Evolutionary conservation across 1,284 basidiomycete genomes (phyloP).

Genomic region (Uromyces viciae-fabae): DNA sequence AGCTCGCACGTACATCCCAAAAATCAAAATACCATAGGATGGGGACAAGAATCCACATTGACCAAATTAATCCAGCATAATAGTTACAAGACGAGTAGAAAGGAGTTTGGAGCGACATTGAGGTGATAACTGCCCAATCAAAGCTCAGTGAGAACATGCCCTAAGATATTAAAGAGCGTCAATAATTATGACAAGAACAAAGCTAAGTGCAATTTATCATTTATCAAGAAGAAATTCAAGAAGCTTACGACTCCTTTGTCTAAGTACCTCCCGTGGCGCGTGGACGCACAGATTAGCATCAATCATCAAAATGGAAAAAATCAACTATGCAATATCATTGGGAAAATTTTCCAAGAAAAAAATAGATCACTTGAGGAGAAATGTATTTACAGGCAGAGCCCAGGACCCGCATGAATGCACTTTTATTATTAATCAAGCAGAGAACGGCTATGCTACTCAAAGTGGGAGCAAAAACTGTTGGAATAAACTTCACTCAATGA

Average conservation of each 20-base stretch:
- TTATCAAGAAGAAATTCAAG: no score
- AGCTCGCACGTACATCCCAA: constrained; percentile 24
- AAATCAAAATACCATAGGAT: constrained; percentile 33
- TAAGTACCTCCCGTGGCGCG: not conserved
- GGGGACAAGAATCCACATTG: constrained; percentile 39
- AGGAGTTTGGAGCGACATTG: constrained; percentile 45
- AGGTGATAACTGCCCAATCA: constrained; percentile 55
- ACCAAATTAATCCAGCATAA: constrained; percentile 33
- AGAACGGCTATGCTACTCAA: constrained; percentile 54
- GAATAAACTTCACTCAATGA: constrained; percentile 52
- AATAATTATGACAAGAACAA: not conserved
- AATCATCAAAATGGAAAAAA: not conserved
- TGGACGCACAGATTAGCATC: no score
- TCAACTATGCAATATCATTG: not conserved
- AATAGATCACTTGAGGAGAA: no score
- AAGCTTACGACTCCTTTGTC: constrained; percentile 16
- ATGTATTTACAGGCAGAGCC: constrained; percentile 51
- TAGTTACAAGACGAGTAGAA: constrained; percentile 42
- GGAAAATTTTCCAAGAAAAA: no score
- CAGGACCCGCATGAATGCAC: constrained; percentile 51
- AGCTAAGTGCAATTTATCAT: no score
- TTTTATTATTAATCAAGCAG: constrained; percentile 52
- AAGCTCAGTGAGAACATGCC: constrained; percentile 54
- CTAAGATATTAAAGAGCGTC: constrained; percentile 44
- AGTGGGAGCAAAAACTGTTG: constrained; percentile 52